Conservation (phyloP, 2,329 filamentous ascomycete genomes). For the Paramyrothecium roridum region DNA sequence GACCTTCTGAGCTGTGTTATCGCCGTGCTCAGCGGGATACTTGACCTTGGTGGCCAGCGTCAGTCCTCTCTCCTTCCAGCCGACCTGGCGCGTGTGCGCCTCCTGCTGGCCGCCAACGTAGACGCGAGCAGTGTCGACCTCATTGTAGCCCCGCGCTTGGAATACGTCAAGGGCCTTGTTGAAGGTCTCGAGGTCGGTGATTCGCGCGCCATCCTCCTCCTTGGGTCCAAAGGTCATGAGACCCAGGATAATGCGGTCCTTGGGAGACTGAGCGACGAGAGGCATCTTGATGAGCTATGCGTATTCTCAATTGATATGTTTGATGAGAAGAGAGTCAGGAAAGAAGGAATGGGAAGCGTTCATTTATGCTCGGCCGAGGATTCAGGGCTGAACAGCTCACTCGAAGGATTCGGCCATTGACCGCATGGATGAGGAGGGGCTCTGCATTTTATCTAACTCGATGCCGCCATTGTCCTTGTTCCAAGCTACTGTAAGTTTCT, state of each 20-base stretch:
- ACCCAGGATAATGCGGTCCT: slow-evolving; percentile 74
- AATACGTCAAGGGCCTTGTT: slow-evolving; percentile 71
- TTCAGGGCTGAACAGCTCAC: too few relatives aligned
- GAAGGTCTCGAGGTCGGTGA: slow-evolving; percentile 66
- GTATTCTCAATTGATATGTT: too few relatives aligned
- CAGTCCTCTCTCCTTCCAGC: slow-evolving; percentile 76
- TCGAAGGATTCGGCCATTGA: too few relatives aligned
- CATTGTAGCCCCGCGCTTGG: slow-evolving; percentile 75
- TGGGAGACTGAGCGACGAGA: slow-evolving; percentile 40
- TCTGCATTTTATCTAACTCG: too few relatives aligned
- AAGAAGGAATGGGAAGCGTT: too few relatives aligned
- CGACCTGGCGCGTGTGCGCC: slow-evolving; percentile 69
- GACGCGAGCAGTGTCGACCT: slow-evolving; percentile 77
- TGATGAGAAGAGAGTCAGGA: too few relatives aligned
- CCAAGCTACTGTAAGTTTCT: background rate
- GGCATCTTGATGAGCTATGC: slow-evolving; percentile 34
- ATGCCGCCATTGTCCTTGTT: background rate
- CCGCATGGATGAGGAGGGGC: too few relatives aligned
- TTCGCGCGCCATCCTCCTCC: slow-evolving; percentile 60
- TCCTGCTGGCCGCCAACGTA: slow-evolving; percentile 76
- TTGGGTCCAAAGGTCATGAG: slow-evolving; percentile 81
- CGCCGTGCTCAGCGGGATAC: slow-evolving; percentile 60
- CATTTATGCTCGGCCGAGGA: too few relatives aligned
- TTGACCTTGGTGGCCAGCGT: slow-evolving; percentile 72
- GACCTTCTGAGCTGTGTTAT: slow-evolving; percentile 63